Evolutionary conservation across 2,329 filamentous ascomycete genomes (phyloP), one percentile per base, ranked within the genome.

Genomic region (Aspergillus sp.): DNA sequence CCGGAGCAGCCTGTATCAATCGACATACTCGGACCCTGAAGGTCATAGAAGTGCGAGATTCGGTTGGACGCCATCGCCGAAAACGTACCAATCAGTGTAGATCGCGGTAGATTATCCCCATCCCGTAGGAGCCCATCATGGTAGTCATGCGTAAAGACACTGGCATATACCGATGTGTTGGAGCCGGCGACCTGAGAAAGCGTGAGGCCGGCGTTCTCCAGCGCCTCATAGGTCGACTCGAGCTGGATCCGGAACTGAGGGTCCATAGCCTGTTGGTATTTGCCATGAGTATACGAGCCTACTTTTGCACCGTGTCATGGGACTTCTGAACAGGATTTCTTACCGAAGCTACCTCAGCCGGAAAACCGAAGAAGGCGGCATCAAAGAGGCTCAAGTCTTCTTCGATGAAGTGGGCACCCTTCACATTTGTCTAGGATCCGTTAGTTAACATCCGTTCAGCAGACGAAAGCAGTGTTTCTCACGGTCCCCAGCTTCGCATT

Each of bases 91-190:
- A 63, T 68, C 1, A 59, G 56, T 3, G 52, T 51, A 40, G 14
- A 51, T 36, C 56, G 60, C 4, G 56, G 56, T n/a, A 56, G 32
- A 14, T 51, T 43, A 20, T 57, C 43, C 4, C 54, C 43, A 10
- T 70, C 67, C 17, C 57, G 56, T 4, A 47, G 36, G 11, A 62
- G 54, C 3, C 65, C 30, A 5, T 55, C 45, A 4, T 52, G 40
- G 47, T 72, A 73, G 46, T 75, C 71, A 8, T 54, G 44, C 26
- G 54, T 55, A 49, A 67, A 67, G 0, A 59, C 47, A 8, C 68
- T 70, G 5, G 66, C 60, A 51, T 66, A 70, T 1, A 73, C 69
- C 13, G 61, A 60, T 1, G 69, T 73, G 19, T 61, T 55, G 3
- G 66, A 66, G 3, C 69, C 65, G 2, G 47, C 49, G 8, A 73